phyloP scores from a whole-genome alignment of 768 basidiomycete genomes.

The Artomyces pyxidatus region DNA sequence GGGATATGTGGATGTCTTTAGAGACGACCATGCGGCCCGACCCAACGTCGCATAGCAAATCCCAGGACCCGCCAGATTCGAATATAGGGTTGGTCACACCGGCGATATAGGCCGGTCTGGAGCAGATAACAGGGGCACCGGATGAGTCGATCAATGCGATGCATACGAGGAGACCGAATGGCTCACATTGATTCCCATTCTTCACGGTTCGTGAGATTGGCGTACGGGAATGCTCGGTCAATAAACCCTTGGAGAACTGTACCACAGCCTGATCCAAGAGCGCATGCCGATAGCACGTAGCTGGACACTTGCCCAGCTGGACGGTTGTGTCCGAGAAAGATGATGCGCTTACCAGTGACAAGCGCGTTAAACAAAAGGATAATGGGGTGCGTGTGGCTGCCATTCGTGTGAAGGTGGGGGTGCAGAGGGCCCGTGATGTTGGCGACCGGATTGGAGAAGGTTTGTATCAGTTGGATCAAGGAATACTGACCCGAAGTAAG shows the following conservation, averaged over 20 bases:
- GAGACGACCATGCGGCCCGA: constrained; percentile 80
- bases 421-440: constrained; percentile 69
- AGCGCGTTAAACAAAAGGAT: constrained; percentile 95
- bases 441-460: constrained; percentile 56
- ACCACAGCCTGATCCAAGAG: constrained; percentile 87
- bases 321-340: constrained; percentile 86
- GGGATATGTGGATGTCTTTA: constrained; percentile 63
- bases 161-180: constrained; percentile 1
- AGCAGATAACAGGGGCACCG: background rate
- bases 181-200: constrained; percentile 86
- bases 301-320: constrained; percentile 87
- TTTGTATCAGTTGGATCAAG: constrained; percentile 80
- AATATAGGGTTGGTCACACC: constrained; percentile 98
- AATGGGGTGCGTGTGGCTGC: constrained; percentile 84
- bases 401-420: constrained; percentile 91
- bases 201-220: constrained; percentile 80
- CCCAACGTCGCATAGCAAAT: constrained; percentile 87
- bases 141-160: background rate
- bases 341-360: constrained; percentile 90
- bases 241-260: constrained; percentile 77
- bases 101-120: constrained; percentile 86
- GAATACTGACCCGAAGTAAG: constrained; percentile 62
- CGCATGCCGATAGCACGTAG: constrained; percentile 91
- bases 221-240: constrained; percentile 91
- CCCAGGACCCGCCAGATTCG: constrained; percentile 82